Conservation (phyloP, 768 basidiomycete species). For the Termitomyces sp. region DNA sequence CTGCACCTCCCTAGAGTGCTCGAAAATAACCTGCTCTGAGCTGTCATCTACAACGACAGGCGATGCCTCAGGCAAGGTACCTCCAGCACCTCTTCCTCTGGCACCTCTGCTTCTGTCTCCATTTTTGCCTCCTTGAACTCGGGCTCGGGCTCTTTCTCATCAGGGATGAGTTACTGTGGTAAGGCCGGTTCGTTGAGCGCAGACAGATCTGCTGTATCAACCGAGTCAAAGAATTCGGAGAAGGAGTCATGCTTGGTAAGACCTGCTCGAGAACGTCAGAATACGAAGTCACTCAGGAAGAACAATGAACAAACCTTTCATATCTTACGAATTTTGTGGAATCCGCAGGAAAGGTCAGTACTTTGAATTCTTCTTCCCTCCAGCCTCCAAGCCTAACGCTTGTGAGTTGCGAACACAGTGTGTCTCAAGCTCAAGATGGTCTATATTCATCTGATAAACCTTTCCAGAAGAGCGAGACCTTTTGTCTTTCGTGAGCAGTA, state of each 20-base stretch:
- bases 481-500: conserved; percentile 74
- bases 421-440: conserved; percentile 58
- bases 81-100: no score
- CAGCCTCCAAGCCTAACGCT: conserved; percentile 56
- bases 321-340: conserved; percentile 58
- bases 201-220: conserved; percentile 62
- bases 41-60: neutral
- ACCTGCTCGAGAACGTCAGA: conserved; percentile 39
- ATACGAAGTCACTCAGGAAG: neutral
- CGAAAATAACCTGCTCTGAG: conserved; percentile 1
- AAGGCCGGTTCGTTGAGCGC: conserved; percentile 38
- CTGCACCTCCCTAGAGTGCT: conserved; percentile 1
- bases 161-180: conserved; percentile 39
- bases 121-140: conserved; percentile 46
- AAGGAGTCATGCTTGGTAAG: conserved; percentile 72
- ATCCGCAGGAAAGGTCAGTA: conserved; percentile 72
- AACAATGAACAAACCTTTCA: conserved; percentile 50
- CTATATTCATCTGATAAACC: conserved; percentile 73
- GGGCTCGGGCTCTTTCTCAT: conserved; percentile 42
- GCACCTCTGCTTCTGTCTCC: conserved; percentile 19
- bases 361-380: conserved; percentile 58
- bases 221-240: conserved; percentile 67
- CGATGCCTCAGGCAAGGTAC: neutral
- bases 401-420: conserved; percentile 64
- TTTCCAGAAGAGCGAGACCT: conserved; percentile 77